Evolutionary conservation across 306 rosid species (phyloP).

Genomic region (Luffa aegyptiaca): DNA sequence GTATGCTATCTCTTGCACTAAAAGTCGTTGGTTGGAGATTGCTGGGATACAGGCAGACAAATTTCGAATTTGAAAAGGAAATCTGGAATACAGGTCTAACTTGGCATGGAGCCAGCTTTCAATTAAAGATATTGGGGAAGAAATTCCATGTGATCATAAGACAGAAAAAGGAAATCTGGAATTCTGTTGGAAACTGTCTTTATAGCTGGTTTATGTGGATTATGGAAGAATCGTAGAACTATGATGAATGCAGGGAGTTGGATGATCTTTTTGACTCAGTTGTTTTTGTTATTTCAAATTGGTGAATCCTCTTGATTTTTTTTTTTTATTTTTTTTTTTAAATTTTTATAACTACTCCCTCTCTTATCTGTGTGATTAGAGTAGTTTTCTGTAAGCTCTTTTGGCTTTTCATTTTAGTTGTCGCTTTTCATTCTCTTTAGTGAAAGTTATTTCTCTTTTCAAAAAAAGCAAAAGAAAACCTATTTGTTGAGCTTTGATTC

Average conservation of each 20-base stretch:
- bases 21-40: not conserved
- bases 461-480: not conserved
- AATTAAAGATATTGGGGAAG: not conserved
- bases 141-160: not conserved
- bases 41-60: not conserved
- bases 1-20: not conserved
- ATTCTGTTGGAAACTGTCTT: not conserved
- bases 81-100: not conserved
- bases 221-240: not conserved
- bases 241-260: not conserved
- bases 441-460: not conserved
- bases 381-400: not conserved
- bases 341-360: not conserved
- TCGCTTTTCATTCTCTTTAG: not conserved
- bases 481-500: not conserved
- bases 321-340: not conserved
- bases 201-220: not conserved
- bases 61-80: not conserved
- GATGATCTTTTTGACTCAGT: not conserved
- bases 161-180: not conserved
- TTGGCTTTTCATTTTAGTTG: not conserved
- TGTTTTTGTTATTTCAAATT: not conserved
- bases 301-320: not conserved
- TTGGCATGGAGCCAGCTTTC: not conserved
- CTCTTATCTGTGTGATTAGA: not conserved